Percentiles rank a stretch among this genome's conserved stretches.
These are phyloP conservation scores for Violaceomyces palustris DNA, from an alignment of 1,284 basidiomycete genomes.

Conservation along the genomic window DNA sequence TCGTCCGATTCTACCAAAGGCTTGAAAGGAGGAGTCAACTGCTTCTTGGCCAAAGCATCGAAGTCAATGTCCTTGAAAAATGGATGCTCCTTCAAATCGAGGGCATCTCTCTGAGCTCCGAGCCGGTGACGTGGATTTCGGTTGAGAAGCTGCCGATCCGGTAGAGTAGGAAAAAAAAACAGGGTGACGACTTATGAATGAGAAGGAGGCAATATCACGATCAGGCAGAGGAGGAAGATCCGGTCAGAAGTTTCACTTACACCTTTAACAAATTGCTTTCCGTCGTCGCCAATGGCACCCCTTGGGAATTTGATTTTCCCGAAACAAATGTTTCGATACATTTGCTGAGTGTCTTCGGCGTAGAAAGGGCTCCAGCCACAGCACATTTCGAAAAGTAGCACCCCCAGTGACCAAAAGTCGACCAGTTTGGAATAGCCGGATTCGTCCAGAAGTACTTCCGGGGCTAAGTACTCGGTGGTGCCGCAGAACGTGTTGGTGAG, in stretches of 20 bases:
- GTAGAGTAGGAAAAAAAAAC: too few species aligned
- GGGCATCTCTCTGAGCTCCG: slow-evolving; percentile 82
- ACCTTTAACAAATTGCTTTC: slow-evolving; percentile 98
- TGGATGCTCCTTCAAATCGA: slow-evolving; percentile 89
- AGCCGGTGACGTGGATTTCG: slow-evolving; percentile 95
- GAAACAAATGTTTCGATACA: slow-evolving; percentile 97
- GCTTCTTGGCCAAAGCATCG: slow-evolving; percentile 67
- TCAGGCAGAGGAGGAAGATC: too few species aligned
- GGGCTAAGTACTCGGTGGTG: slow-evolving; percentile 81
- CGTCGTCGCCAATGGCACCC: slow-evolving; percentile 93
- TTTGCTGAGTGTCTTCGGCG: slow-evolving; percentile 97
- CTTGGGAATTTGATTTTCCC: slow-evolving; percentile 98
- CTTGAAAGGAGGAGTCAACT: slow-evolving; percentile 95
- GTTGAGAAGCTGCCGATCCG: slow-evolving; percentile 69
- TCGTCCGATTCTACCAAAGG: slow-evolving; percentile 97
- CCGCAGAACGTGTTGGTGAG: slow-evolving; percentile 97
- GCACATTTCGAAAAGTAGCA: slow-evolving; percentile 69
- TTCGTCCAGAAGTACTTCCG: slow-evolving; percentile 96
- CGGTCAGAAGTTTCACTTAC: too few species aligned
- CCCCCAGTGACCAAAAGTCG: slow-evolving; percentile 93
- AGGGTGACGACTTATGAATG: too few species aligned
- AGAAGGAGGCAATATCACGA: slow-evolving; percentile 13
- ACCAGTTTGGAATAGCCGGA: slow-evolving; percentile 98
- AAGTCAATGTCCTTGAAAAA: slow-evolving; percentile 78
- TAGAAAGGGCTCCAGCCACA: slow-evolving; percentile 99